Evolutionary conservation across 805 yeast genomes (phyloP).

Genomic region (Wickerhamomyces strasburgensis): DNA sequence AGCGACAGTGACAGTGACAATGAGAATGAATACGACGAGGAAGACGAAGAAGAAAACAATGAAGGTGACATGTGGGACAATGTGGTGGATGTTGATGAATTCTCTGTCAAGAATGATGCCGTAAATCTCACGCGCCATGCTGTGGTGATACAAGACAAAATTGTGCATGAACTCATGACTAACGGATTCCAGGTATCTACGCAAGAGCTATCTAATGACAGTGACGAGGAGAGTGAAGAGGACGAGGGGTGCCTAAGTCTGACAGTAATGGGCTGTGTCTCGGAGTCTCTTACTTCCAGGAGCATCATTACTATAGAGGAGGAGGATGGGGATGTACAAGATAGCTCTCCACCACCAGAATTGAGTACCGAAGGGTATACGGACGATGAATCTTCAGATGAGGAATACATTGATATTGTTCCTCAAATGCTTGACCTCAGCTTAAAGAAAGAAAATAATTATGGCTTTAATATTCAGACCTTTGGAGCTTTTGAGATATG

Average conservation of each 20-base stretch:
- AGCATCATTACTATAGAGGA: conserved; percentile 13
- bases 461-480: conserved; percentile 2
- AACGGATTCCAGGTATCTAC: conserved; percentile 22
- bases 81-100: conserved; percentile 12
- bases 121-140: conserved; percentile 1
- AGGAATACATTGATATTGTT: too few species aligned
- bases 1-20: conserved; percentile 9
- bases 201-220: too few species aligned
- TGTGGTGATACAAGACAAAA: conserved; percentile 12
- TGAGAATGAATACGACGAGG: conserved; percentile 9
- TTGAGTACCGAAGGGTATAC: too few species aligned
- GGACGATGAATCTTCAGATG: too few species aligned
- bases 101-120: conserved; percentile 5
- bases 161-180: too few species aligned
- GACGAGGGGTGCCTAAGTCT: conserved; percentile 20
- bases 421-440: too few species aligned
- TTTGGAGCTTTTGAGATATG: conserved; percentile 2
- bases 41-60: conserved; percentile 11
- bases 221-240: conserved; percentile 18
- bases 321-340: conserved; percentile 11
- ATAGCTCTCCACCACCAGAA: background rate
- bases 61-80: too few species aligned
- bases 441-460: conserved; percentile 3
- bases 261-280: too few species aligned
- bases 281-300: conserved; percentile 10